Base-by-base conservation (phyloP, 345 rosid genomes). In the Trapa bicornis region DNA sequence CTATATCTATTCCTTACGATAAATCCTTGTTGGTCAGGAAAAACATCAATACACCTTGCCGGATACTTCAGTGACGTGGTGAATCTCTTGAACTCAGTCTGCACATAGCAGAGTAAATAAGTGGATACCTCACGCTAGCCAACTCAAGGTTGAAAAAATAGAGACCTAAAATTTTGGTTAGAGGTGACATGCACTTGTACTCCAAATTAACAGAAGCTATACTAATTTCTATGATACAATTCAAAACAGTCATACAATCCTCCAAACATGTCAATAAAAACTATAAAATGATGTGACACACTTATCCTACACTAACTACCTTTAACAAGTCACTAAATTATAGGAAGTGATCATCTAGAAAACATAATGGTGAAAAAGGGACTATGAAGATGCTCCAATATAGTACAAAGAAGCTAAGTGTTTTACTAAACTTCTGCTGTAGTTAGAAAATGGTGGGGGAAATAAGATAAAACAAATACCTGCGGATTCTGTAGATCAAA, bases 11-110 rank as follows among this genome's bases (percentile, higher is more conserved):
- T 58, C n/a, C 71, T 67, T 87, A 95, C 99, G 89, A 95, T 71
- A 78, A 94, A 89, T 41, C 99, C 99, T 82, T 89, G 97, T 79
- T 94, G 99, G 77, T 91, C 99, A 54, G 99, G 99, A 79, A 94
- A 94, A 71, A 96, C 96, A 63, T 96, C 92, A 66, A 95, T 85
- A 78, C 96, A 89, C 78, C 99, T 85, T 41, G 97, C 89, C 80
- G 89, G 99, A 80, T 95, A 89, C 85, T 95, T 91, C 71, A 95
- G 75, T 8, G 98, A 98, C 13, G 98, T 91, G 65, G 53, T 64
- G 35, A 95, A 81, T 79, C 93, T 95, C 85, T 89, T 95, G 86
- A 79, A 95, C 75, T 89, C 98, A 29, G 81, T 68, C 99, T 91
- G 81, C 69, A 16, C 61, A 45, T 48, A 75, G 63, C 63, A 58